These are phyloP conservation scores for Rhizodiscina lignyota DNA, from an alignment of 495 filamentous ascomycete species.

Conservation along the genomic window DNA sequence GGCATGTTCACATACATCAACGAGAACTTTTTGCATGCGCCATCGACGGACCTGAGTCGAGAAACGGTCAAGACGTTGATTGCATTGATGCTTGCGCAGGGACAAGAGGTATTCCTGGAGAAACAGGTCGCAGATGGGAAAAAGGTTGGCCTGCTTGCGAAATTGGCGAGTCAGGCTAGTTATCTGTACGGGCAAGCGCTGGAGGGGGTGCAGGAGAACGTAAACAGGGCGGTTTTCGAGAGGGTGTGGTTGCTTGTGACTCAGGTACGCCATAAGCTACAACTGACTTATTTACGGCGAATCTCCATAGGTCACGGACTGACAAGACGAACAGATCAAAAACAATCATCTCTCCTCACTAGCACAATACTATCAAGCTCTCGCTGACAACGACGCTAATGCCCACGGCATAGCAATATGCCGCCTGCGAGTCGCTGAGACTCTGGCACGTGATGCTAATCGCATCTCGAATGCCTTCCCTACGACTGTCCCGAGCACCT, in stretches of 20 bases:
- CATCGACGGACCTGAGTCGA: constrained; percentile 81
- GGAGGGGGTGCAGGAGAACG: constrained; percentile 86
- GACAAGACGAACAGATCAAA: constrained; percentile 41
- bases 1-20: constrained; percentile 99
- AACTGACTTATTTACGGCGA: no score
- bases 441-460: constrained; percentile 54
- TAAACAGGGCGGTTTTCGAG: constrained; percentile 81
- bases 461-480: constrained; percentile 69
- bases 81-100: constrained; percentile 82
- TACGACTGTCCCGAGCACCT: constrained; percentile 54
- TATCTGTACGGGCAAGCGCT: constrained; percentile 74
- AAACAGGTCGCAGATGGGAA: constrained; percentile 89
- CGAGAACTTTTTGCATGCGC: constrained; percentile 95
- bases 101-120: constrained; percentile 91
- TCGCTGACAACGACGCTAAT: constrained; percentile 76
- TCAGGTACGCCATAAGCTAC: constrained; percentile 39
- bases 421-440: constrained; percentile 67
- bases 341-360: constrained; percentile 67
- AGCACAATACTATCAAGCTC: constrained; percentile 86
- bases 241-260: constrained; percentile 80
- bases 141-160: constrained; percentile 83
- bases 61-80: constrained; percentile 94
- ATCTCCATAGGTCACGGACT: not conserved
- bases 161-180: constrained; percentile 77
- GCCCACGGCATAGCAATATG: constrained; percentile 78